A percentile compares a stretch with the other conserved stretches of the same genome.
phyloP scores from a whole-genome alignment of 1,284 basidiomycete genomes.

The Tylopilus orsonianus region DNA sequence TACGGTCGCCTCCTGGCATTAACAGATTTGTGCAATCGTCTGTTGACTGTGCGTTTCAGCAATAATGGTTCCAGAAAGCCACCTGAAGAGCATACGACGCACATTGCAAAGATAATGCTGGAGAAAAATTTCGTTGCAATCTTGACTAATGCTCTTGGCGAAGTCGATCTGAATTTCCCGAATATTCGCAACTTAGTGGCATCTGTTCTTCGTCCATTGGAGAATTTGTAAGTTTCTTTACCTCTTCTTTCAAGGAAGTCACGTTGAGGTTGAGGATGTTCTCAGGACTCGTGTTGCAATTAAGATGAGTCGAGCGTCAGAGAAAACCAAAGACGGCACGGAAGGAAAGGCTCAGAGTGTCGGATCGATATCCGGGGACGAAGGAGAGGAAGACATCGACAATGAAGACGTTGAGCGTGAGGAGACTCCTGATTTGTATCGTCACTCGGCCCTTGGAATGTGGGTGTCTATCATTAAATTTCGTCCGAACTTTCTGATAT shows the following conservation, averaged over 20 bases:
- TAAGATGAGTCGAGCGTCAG: constrained; percentile 88
- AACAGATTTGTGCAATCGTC: constrained; percentile 84
- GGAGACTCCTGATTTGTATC: constrained; percentile 92
- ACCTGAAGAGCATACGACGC: constrained; percentile 81
- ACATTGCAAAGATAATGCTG: constrained; percentile 96
- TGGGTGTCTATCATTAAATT: constrained; percentile 40
- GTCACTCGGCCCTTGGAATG: constrained; percentile 97
- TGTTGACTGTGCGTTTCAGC: constrained; percentile 80
- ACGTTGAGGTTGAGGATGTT: constrained; percentile 11
- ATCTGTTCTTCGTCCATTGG: constrained; percentile 85
- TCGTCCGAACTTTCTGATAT: background rate
- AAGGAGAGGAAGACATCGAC: constrained; percentile 60
- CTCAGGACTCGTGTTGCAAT: constrained; percentile 90
- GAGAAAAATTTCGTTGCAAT: constrained; percentile 96
- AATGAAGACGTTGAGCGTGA: constrained; percentile 52
- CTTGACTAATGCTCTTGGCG: constrained; percentile 86
- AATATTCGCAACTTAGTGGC: constrained; percentile 85
- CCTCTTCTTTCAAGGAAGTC: background rate
- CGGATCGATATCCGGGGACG: constrained; percentile 61
- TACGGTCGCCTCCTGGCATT: constrained; percentile 91
- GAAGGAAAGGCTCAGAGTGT: constrained; percentile 55
- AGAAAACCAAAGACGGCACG: constrained; percentile 63
- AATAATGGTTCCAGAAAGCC: constrained; percentile 56
- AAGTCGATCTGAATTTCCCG: constrained; percentile 96
- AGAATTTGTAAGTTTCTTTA: constrained; percentile 70